Evolutionary conservation across 1,284 basidiomycete species (phyloP), one percentile per base, ranked within the genome.

Genomic region (Cryptococcus amylolentus): DNA sequence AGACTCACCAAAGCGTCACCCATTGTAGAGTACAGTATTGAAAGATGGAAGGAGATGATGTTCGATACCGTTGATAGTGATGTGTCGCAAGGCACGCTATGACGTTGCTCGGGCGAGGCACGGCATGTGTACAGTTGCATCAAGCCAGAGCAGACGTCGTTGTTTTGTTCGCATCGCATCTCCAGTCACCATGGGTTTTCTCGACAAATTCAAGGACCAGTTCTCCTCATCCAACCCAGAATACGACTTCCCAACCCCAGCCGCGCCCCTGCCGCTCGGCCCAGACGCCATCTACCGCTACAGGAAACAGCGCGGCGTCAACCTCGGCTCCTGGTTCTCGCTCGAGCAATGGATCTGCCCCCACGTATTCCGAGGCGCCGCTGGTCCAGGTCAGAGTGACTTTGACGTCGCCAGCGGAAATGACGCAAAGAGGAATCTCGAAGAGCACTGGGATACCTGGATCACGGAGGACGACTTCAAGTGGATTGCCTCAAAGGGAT

Each of bases 401-500:
- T 79, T 87, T 43, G 89, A 92, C 72, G 81, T 91, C 10, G 88
- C 88, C 8, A 80, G 76, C 20, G 87, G 88, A 1, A 52, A 75
- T 16, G 60, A 72, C 50, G 87, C 87, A 1, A 84, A 83, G 68
- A 72, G 80, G 55, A 80, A 84, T 5, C 78, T 94, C 31, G 87
- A 92, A 68, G 71, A 77, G 8, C 91, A 93, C 73, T 93, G 89
- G 89, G 87, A 89, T 71, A 82, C 78, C 1, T 91, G 88, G 87
- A 83, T 91, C 42, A 81, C 78, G 1, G 83, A 85, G 28, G 75
- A 76, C 0, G 89, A 91, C 70, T 90, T 86, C 82, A 72, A 78
- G 43, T 92, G 88, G 88, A 82, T 93, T 55, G 80, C 81, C 1
- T 77, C 82, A n/a, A 80, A 80, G 53, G 90, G 91, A 0, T 83